Evolutionary conservation across 2,329 filamentous ascomycete genomes (phyloP).

Genomic region (Pseudogymnoascus sp.): DNA sequence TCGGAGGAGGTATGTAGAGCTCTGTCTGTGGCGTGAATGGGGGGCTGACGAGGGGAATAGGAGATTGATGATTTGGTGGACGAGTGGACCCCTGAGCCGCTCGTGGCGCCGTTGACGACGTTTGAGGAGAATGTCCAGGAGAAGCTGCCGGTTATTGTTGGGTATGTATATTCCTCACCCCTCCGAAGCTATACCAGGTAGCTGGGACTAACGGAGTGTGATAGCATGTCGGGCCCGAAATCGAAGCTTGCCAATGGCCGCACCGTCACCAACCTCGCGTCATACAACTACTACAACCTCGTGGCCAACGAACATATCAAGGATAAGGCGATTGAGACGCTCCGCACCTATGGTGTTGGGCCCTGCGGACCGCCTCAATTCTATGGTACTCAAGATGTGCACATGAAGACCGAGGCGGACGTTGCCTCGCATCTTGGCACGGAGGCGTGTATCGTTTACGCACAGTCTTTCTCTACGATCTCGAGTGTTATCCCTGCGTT

Average conservation of each 20-base stretch:
- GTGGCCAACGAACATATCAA: slow-evolving; percentile 87
- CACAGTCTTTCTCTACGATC: slow-evolving; percentile 92
- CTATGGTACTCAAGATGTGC: slow-evolving; percentile 96
- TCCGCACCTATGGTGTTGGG: slow-evolving; percentile 92
- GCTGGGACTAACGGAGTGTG: slow-evolving; percentile 10
- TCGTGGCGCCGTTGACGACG: slow-evolving; percentile 65
- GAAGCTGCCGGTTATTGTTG: slow-evolving; percentile 77
- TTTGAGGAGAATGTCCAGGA: slow-evolving; percentile 79
- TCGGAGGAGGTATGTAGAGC: slow-evolving; percentile 58
- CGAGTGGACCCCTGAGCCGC: slow-evolving; percentile 90
- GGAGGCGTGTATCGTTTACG: slow-evolving; percentile 86
- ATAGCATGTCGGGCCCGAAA: slow-evolving; percentile 79
- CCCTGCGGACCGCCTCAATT: slow-evolving; percentile 96
- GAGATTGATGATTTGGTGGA: slow-evolving; percentile 96
- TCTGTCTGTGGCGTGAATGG: slow-evolving; percentile 6
- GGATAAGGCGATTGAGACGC: slow-evolving; percentile 86
- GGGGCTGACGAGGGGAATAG: slow-evolving; percentile 29
- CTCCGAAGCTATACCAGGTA: not conserved
- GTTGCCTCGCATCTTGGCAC: slow-evolving; percentile 85
- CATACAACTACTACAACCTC: slow-evolving; percentile 97
- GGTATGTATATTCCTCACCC: slow-evolving; percentile 45
- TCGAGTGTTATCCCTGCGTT: slow-evolving; percentile 96
- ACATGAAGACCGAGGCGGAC: slow-evolving; percentile 93
- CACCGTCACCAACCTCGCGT: slow-evolving; percentile 87
- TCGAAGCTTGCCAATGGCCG: slow-evolving; percentile 81